These are phyloP conservation scores for Polytolypa hystricis DNA, from an alignment of 2,329 filamentous ascomycete genomes.

Conservation along the genomic window DNA sequence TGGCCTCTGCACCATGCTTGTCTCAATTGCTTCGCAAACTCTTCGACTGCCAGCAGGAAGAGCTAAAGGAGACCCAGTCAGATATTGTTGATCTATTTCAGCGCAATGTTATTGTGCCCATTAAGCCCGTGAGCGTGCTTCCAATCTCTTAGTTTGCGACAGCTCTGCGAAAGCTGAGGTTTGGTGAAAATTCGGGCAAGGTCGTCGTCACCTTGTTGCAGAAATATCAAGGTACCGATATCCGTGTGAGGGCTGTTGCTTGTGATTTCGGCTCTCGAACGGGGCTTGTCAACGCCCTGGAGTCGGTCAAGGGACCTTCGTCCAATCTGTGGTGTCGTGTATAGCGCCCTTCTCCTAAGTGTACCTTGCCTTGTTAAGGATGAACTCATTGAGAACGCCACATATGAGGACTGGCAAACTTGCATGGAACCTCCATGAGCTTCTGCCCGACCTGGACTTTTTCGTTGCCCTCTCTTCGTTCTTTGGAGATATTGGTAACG, in stretches of 20 bases:
- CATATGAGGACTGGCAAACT: background rate
- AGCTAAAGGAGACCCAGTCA: background rate
- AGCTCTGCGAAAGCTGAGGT: conserved; percentile 1
- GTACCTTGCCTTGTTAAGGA: background rate
- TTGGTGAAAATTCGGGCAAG: conserved; percentile 2
- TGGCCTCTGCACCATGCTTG: no score
- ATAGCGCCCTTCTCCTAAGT: background rate
- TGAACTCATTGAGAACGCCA: background rate
- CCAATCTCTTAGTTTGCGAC: background rate
- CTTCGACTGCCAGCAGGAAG: no score
- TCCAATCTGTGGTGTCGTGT: background rate
- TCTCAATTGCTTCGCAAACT: no score
- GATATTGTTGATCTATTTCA: background rate
- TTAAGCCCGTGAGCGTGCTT: background rate
- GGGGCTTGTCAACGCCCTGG: background rate
- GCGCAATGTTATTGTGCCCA: background rate
- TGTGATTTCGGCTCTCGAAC: background rate
- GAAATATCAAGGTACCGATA: background rate
- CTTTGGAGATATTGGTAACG: background rate
- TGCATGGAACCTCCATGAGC: background rate
- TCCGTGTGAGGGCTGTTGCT: background rate
- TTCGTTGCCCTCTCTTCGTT: conserved; percentile 1
- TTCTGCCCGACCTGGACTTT: background rate
- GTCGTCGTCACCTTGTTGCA: background rate
- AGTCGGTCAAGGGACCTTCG: background rate